Evolutionary conservation across 345 rosid genomes (phyloP).

Genomic region (Linum tenue): DNA sequence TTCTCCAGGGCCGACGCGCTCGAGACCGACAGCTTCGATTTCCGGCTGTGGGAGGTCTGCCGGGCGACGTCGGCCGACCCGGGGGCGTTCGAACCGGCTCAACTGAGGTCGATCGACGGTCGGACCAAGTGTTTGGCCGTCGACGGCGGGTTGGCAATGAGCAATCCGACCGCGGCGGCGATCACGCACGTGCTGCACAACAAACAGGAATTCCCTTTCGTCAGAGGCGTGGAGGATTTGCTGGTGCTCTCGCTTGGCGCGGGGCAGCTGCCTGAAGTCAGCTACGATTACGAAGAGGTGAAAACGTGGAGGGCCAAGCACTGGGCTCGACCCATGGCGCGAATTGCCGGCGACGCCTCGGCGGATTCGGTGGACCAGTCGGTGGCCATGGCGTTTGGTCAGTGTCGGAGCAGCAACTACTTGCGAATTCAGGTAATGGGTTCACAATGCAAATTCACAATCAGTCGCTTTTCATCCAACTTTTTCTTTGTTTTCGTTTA

Average conservation of each 20-base stretch:
- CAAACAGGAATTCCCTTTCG: slow-evolving; percentile 95
- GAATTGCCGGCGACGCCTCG: slow-evolving; percentile 71
- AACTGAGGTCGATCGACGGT: slow-evolving; percentile 62
- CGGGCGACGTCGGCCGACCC: slow-evolving; percentile 92
- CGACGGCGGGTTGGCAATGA: slow-evolving; percentile 80
- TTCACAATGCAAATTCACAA: no score
- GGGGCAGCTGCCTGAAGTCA: slow-evolving; percentile 68
- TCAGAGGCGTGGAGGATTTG: slow-evolving; percentile 91
- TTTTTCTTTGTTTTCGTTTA: neutral
- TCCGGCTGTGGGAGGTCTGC: slow-evolving; percentile 83
- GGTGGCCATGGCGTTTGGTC: slow-evolving; percentile 88
- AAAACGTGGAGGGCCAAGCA: slow-evolving; percentile 74
- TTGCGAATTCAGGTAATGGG: slow-evolving; percentile 74
- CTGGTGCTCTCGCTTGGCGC: slow-evolving; percentile 72
- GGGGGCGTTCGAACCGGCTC: slow-evolving; percentile 56
- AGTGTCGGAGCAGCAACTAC: slow-evolving; percentile 60
- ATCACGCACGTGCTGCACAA: slow-evolving; percentile 94
- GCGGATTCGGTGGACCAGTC: slow-evolving; percentile 92
- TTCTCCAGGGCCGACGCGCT: slow-evolving; percentile 97
- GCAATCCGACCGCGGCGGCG: slow-evolving; percentile 85
- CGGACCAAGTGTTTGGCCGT: slow-evolving; percentile 70
- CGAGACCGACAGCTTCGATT: slow-evolving; percentile 78
- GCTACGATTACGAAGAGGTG: slow-evolving; percentile 59
- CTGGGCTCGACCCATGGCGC: slow-evolving; percentile 82
- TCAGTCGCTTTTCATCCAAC: no score